Base-by-base conservation (phyloP, 192 early-diverging fungal species). In the Linnemannia exigua region DNA sequence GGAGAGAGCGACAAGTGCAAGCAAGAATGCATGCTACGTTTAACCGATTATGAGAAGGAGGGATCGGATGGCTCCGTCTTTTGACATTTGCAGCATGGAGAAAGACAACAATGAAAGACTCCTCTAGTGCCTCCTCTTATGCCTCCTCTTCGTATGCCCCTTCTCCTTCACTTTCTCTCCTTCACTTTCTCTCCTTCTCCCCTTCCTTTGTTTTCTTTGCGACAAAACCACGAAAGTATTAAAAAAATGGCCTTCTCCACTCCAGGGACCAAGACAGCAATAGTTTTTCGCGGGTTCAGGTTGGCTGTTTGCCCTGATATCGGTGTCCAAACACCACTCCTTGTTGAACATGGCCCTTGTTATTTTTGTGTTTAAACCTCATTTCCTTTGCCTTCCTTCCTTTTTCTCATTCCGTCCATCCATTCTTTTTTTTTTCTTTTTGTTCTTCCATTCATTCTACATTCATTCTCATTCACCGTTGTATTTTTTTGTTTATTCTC, bases 251-350 rank as follows among this genome's bases (percentile, higher is more conserved):
- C 37, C 36, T 9, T 44, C 9, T 44, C 41, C 41, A 44, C 37
- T 69, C 37, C 67, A 38, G 44, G 70, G 38, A 71, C 44, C 67
- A 69, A 17, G 33, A n/a, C n/a, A n/a, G n/a, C n/a, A n/a, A n/a
- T 52, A n/a, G 15, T 6, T 54, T 54, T 54, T 54, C 7, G 52
- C 22, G 52, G n/a, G 22, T 7, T 6, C 50, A 25, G n/a, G 9
- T 54, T n/a, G 28, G 28, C 28, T 63, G 58, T 31, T 63, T 58
- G 25, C n/a, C n/a, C n/a, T n/a, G n/a, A n/a, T n/a, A n/a, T n/a
- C n/a, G n/a, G n/a, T n/a, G n/a, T n/a, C n/a, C n/a, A n/a, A n/a
- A 54, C 52, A 6, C 44, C 11, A 8, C 25, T 52, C 22, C 17
- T 54, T 54, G 17, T 54, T 20, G 25, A 54, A 54, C 52, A 25